A percentile compares a stretch with the other conserved stretches of the same genome.
These are phyloP conservation scores for Cantharellus cinnabarinus DNA, from an alignment of 768 basidiomycete species.

Conservation along the genomic window DNA sequence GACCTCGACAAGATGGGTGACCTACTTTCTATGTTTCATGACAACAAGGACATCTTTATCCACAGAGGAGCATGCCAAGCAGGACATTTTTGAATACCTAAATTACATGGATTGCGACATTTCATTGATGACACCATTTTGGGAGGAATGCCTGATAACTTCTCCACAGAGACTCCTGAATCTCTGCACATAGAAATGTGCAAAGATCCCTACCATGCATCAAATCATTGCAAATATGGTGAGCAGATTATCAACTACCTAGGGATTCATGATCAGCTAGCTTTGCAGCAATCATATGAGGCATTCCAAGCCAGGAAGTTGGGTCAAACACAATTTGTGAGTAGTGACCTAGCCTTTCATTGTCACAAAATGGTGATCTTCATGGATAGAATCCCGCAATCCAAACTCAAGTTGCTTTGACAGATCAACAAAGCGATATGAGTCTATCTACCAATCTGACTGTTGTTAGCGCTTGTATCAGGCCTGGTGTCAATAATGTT, in stretches of 20 bases:
- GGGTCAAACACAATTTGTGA: too few species aligned
- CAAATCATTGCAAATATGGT: not conserved
- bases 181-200: not conserved
- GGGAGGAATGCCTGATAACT: not conserved
- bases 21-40: constrained; percentile 19
- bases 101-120: not conserved
- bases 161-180: not conserved
- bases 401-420: too few species aligned
- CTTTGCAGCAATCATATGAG: too few species aligned
- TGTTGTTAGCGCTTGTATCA: too few species aligned
- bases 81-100: not conserved
- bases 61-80: not conserved
- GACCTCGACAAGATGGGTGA: constrained; percentile 15
- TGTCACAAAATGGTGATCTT: too few species aligned
- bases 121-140: not conserved
- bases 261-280: too few species aligned
- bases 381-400: too few species aligned
- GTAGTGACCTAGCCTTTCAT: too few species aligned
- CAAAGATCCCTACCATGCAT: not conserved
- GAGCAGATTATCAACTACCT: not conserved
- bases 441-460: too few species aligned
- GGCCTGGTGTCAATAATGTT: too few species aligned
- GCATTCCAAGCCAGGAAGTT: too few species aligned
- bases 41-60: constrained; percentile 20
- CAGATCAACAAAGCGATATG: too few species aligned